These are phyloP conservation scores for Russula virescens DNA, from an alignment of 768 basidiomycete species.

Conservation along the genomic window DNA sequence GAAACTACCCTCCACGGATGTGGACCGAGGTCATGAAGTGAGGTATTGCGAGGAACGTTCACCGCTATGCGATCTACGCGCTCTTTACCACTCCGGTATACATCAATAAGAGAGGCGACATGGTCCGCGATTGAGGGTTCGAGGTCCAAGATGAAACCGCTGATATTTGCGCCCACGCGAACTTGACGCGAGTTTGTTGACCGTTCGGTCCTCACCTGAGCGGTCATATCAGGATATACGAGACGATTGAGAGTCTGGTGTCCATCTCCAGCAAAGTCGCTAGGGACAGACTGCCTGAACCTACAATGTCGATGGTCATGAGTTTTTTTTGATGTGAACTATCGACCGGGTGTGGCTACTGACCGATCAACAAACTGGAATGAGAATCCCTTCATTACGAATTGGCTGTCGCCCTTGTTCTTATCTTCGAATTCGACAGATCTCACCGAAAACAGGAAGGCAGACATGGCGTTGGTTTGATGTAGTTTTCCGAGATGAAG, in stretches of 20 bases:
- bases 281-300: conserved; percentile 67
- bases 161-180: conserved; percentile 63
- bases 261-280: conserved; percentile 64
- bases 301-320: conserved; percentile 34
- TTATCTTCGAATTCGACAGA: conserved; percentile 67
- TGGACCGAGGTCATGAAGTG: conserved; percentile 4
- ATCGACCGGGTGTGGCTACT: conserved; percentile 23
- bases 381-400: conserved; percentile 63
- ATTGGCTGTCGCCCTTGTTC: conserved; percentile 73
- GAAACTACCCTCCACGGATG: conserved; percentile 3
- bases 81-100: conserved; percentile 77
- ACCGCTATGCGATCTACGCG: conserved; percentile 62
- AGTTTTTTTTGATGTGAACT: neutral
- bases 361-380: conserved; percentile 84
- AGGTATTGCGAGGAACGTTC: conserved; percentile 44
- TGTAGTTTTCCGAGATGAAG: conserved; percentile 38
- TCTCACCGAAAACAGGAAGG: conserved; percentile 81
- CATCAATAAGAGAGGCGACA: conserved; percentile 76
- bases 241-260: conserved; percentile 69
- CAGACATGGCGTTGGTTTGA: conserved; percentile 50
- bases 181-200: conserved; percentile 46
- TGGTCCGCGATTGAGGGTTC: conserved; percentile 76
- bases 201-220: conserved; percentile 56
- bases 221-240: conserved; percentile 76
- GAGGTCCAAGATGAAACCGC: conserved; percentile 79